phyloP scores from a whole-genome alignment of 805 yeast genomes.

The Candida glaebosa region DNA sequence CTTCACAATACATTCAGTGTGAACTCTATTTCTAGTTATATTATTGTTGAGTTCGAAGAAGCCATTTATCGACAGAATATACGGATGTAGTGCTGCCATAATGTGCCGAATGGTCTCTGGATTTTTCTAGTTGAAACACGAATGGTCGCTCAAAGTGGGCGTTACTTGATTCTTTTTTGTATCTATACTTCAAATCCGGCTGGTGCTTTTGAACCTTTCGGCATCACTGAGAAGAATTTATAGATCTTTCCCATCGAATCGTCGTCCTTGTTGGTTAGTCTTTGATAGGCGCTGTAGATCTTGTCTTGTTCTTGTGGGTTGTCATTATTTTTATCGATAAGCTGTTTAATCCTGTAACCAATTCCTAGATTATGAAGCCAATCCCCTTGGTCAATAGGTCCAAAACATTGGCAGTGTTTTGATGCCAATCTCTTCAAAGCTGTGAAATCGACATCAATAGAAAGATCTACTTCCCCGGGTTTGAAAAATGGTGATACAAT shows the following conservation, averaged over 20 bases:
- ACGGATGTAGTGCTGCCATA: too few species aligned
- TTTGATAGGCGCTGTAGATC: conserved; percentile 52
- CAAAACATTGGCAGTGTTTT: conserved; percentile 29
- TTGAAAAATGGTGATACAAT: conserved; percentile 70
- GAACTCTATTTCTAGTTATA: too few species aligned
- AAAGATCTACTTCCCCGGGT: conserved; percentile 79
- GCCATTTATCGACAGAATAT: too few species aligned
- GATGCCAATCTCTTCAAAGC: conserved; percentile 37
- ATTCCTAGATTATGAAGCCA: conserved; percentile 77
- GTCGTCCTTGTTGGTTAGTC: conserved; percentile 60
- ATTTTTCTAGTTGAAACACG: too few species aligned
- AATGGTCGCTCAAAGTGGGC: too few species aligned
- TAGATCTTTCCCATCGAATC: conserved; percentile 74
- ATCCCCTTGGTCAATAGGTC: conserved; percentile 74
- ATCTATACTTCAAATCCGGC: conserved; percentile 61
- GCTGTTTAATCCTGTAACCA: conserved; percentile 61
- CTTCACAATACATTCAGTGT: too few species aligned
- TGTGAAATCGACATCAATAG: conserved; percentile 79
- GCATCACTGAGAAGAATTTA: conserved; percentile 65
- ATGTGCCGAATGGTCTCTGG: too few species aligned
- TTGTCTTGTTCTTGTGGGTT: conserved; percentile 47
- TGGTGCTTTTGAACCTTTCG: conserved; percentile 40
- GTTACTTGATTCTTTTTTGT: too few species aligned
- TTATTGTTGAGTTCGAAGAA: too few species aligned
- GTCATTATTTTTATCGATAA: conserved; percentile 40